A percentile compares a stretch with the other conserved stretches of the same genome.
Conservation (phyloP, 2,329 filamentous ascomycete species). For the Aspergillus sergii region DNA sequence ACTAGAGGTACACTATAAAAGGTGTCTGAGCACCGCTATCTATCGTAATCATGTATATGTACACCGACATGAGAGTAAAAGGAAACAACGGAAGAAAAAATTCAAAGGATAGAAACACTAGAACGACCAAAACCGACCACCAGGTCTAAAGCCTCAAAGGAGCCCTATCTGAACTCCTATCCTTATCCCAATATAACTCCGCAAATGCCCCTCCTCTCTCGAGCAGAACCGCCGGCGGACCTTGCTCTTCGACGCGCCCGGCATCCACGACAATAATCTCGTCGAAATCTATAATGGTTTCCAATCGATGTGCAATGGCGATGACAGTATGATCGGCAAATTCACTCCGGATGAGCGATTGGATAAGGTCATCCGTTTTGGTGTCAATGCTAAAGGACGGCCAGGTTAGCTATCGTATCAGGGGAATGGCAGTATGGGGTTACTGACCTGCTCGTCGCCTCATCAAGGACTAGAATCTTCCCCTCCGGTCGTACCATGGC, state of each 20-base stretch:
- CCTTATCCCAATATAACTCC: background rate
- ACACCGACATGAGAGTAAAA: background rate
- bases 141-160: background rate
- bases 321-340: constrained; percentile 6
- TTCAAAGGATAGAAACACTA: background rate
- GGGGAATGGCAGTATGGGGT: no score
- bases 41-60: background rate
- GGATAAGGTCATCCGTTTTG: constrained; percentile 7
- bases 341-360: constrained; percentile 9
- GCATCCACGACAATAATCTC: background rate
- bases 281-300: background rate
- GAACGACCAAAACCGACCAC: background rate
- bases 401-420: constrained; percentile 15
- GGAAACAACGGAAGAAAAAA: background rate
- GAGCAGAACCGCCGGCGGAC: background rate
- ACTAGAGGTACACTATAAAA: background rate
- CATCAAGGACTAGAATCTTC: background rate
- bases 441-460: background rate
- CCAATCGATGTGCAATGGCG: constrained; percentile 6
- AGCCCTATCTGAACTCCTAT: background rate
- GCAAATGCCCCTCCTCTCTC: background rate
- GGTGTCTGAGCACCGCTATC: background rate
- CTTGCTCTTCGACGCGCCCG: background rate
- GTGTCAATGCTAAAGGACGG: constrained; percentile 7
- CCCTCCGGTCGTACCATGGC: background rate